phyloP scores from a whole-genome alignment of 2,329 filamentous ascomycete genomes.

The Pseudogymnoascus verrucosus region DNA sequence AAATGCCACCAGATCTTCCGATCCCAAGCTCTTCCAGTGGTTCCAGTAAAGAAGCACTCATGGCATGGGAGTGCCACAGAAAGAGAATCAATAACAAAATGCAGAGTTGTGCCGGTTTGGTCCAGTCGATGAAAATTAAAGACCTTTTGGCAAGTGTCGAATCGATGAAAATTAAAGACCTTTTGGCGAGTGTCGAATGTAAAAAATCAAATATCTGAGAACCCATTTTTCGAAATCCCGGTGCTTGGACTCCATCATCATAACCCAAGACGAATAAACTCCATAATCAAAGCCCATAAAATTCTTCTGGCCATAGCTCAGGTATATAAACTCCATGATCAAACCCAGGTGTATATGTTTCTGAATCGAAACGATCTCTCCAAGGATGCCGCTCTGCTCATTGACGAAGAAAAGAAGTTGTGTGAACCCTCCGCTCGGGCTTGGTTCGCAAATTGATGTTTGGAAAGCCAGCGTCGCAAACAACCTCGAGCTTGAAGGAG shows the following conservation, averaged over 20 bases:
- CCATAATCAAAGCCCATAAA: neutral
- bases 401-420: neutral
- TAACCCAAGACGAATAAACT: neutral
- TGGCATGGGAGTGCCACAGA: neutral
- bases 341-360: neutral
- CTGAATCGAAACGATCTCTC: neutral
- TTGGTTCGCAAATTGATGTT: neutral
- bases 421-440: too few species aligned
- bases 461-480: neutral
- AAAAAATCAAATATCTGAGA: neutral
- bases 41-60: neutral
- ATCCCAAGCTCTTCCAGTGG: neutral
- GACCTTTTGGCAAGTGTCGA: neutral
- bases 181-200: neutral
- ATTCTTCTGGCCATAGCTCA: neutral
- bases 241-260: neutral
- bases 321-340: neutral
- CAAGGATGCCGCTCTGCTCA: neutral
- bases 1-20: neutral
- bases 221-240: neutral
- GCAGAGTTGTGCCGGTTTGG: neutral
- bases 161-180: neutral
- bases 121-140: neutral
- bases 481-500: neutral
- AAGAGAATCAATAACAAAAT: neutral